phyloP scores from a whole-genome alignment of 371 early-diverging fungal species.

The Mortierella sp. region DNA sequence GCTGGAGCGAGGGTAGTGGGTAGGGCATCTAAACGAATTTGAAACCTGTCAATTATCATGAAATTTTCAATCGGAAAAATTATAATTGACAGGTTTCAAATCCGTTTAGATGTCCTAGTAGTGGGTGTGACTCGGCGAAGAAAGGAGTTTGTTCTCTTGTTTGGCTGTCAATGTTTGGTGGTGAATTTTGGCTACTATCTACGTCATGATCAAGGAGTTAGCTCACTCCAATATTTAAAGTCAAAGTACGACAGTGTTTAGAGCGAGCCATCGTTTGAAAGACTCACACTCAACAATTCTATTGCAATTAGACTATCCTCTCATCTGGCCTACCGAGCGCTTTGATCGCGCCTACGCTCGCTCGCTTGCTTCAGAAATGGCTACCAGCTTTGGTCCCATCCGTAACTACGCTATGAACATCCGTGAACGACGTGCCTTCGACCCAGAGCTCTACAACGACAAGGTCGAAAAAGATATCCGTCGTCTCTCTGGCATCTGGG shows the following conservation, averaged over 20 bases:
- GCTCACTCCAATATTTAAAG: neutral
- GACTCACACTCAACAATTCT: neutral
- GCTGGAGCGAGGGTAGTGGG: too few species aligned
- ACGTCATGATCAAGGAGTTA: too few species aligned
- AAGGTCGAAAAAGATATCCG: constrained; percentile 22
- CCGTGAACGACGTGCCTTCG: constrained; percentile 31
- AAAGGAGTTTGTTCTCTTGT: neutral
- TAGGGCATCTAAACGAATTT: too few species aligned
- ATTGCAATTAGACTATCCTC: constrained; percentile 36
- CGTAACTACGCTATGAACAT: constrained; percentile 52
- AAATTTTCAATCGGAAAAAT: too few species aligned
- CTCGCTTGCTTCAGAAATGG: constrained; percentile 54
- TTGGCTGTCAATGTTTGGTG: neutral
- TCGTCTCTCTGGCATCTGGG: constrained; percentile 45
- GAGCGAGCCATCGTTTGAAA: neutral
- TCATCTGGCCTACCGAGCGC: constrained; percentile 51
- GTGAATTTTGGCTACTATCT: too few species aligned
- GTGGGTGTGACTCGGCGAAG: neutral
- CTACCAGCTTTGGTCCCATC: constrained; percentile 37
- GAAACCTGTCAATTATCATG: too few species aligned
- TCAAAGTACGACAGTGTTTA: neutral
- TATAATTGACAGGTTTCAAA: too few species aligned
- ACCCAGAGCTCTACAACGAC: constrained; percentile 27
- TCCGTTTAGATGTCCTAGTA: too few species aligned
- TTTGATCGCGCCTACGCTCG: constrained; percentile 56